Base-by-base conservation (phyloP, 2,329 filamentous ascomycete species). In the Trichoderma koningiopsis region DNA sequence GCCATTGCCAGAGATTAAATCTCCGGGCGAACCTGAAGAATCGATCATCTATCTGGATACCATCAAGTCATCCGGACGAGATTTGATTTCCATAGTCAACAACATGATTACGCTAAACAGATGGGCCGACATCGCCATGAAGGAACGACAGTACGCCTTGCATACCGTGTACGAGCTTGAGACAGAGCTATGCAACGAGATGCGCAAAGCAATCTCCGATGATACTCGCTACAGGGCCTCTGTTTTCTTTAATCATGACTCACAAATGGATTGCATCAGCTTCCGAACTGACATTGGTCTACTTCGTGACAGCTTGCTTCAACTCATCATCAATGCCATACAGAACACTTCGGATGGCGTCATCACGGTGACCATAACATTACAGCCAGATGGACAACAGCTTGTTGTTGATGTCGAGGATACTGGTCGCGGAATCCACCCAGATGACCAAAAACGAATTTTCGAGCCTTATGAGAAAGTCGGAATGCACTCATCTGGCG, bases 401-500 rank as follows among this genome's bases (percentile, higher is more conserved):
- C 52, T 55, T 16, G 24, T 55, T 27, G 14, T 55, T 29, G 52
- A 55, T 29, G 29, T 55, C 29, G 24, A 29, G 27, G 52, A 61
- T 43, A 49, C 59, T 49, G 59, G 59, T 5, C 40, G 59, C 33
- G 59, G 59, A 6, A 61, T 61, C 22, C 27, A 61, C 10, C 40
- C 59, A 49, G 59, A 61, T 7, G 16, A 61, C 27, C 59, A 61
- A 16, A 19, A 61, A 61, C 40, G 59, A n/a, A 61, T 61, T 49
- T 61, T 61, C 11, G 59, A 61, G 59, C 59, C 59, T 61, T 61
- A 61, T 61, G 59, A 61, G 19, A 61, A 61, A 19, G 40, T 61
- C 5, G 59, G 43, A 61, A 61, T 61, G 40, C 59, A 61, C 31
- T 49, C 59, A 3, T 4, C 27, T 40, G 59, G 59, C 22, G 22